Evolutionary conservation across 192 early-diverging fungal species (phyloP), one percentile per base, ranked within the genome.

Genomic region (Kappamyces sp.): DNA sequence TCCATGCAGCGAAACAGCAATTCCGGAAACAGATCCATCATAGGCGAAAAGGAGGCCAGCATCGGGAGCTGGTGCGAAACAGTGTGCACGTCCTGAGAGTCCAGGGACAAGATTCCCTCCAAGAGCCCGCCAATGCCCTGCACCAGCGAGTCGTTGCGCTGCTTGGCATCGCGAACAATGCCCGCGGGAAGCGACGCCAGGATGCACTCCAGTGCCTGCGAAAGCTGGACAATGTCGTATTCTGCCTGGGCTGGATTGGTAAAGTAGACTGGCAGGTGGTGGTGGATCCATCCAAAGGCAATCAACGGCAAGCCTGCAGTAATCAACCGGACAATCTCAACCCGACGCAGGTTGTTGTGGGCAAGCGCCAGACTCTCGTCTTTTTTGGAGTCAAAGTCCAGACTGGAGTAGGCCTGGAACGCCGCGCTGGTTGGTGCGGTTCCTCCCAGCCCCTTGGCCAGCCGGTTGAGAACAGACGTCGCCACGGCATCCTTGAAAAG

Each of bases 1-100:
- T 64, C 32, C 35, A 75, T 12, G 32, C 64, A 62, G n/a, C 37
- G 41, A 12, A 65, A 39, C 9, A 75, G 30, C 9, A 69, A 39
- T 3, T 6, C 54, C 5, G 59, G 52, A 7, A 54, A 40, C 2
- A 43, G 6, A 30, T 15, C 7, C 15, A 70, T 22, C n/a, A 73
- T 38, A n/a, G 58, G 62, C 2, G 63, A 64, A 61, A 68, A 66
- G 22, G 41, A 45, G 1, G 52, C 61, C 5, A 71, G 11, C 57
- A 64, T 64, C 8, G 50, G 41, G 39, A 74, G 57, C 43, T 67
- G 65, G 12, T 40, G 48, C 15, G 41, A 22, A 6, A 54, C 42
- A 8, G 62, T 14, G 15, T 48, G 30, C 38, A 62, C 61, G 35
- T 65, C 63, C 63, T 49, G 11, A 11, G 50, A 57, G 15, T 58